Base-by-base conservation (phyloP, 192 early-diverging fungal species). In the Coemansia sp. region DNA sequence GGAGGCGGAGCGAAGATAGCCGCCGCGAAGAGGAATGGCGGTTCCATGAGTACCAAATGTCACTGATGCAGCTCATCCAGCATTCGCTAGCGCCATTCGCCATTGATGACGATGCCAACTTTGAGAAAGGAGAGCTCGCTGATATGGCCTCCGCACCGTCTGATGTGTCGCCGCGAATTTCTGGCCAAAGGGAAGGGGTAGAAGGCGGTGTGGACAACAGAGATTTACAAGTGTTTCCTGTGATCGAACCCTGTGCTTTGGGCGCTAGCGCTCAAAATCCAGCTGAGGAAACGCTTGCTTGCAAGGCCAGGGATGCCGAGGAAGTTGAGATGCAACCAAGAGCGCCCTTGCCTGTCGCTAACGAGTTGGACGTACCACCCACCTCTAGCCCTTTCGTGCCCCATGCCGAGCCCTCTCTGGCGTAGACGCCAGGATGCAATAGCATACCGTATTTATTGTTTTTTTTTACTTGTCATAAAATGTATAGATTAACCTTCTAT, bases 31-130 rank as follows among this genome's bases (percentile, higher is more conserved):
- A 82, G 36, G 80, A 82, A 39, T 68, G 72, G 70, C 64, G 80
- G 28, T 82, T 71, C 23, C 80, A 82, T 38, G 72, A 82, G 66
- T 82, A 77, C 68, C 80, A 82, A 23, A 77, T 82, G 76, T 70
- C 75, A 6, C 50, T 82, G 33, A 68, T 82, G 47, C 26, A 45
- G 21, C 63, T 82, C 26, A 65, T 77, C 20, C 61, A 76, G 50
- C 21, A 62, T 9, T 59, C 70, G 18, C 52, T 82, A 35, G 75
- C 45, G 6, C 76, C 64, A 3, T 45, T 66, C 50, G 41, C 77
- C 1, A 34, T 34, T 38, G 45, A 47, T 35, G 39, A 31, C n/a
- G 28, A 55, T 14, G 26, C 6, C 6, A 7, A n/a, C 6, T 26
- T 31, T 31, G 52, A 55, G 26, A 26, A 48, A 21, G 5, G 45